Evolutionary conservation across 306 rosid genomes (phyloP).

Genomic region (Cicer judaicum): DNA sequence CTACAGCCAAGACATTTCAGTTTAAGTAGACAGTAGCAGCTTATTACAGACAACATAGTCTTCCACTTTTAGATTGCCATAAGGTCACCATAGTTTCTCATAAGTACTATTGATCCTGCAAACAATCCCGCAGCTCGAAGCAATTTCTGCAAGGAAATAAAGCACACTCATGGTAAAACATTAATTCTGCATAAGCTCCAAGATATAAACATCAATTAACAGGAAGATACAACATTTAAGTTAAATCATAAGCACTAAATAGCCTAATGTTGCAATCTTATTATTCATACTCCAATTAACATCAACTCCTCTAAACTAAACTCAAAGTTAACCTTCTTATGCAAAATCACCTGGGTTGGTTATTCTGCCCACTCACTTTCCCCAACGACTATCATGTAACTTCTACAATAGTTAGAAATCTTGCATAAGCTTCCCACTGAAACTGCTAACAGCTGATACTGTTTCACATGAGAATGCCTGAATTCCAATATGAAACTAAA

Average conservation of each 20-base stretch:
- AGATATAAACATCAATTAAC: slow-evolving; percentile 23
- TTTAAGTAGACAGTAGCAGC: slow-evolving; percentile 36
- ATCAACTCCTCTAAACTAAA: slow-evolving; percentile 13
- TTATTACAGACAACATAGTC: slow-evolving; percentile 26
- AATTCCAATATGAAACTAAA: slow-evolving; percentile 38
- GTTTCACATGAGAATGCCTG: slow-evolving; percentile 8
- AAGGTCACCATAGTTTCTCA: slow-evolving; percentile 81
- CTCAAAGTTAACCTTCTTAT: not conserved
- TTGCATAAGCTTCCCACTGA: slow-evolving; percentile 13
- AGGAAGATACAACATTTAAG: not conserved
- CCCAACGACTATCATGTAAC: not conserved
- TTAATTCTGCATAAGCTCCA: not conserved
- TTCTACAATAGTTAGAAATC: slow-evolving; percentile 23
- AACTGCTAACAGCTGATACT: slow-evolving; percentile 15
- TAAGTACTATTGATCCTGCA: slow-evolving; percentile 70
- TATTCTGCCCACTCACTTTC: not conserved
- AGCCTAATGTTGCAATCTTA: slow-evolving; percentile 15
- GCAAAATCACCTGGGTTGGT: not conserved
- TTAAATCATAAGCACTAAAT: slow-evolving; percentile 6
- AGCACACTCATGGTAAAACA: slow-evolving; percentile 3
- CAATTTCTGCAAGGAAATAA: slow-evolving; percentile 67
- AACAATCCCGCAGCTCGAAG: slow-evolving; percentile 80
- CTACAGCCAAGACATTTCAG: slow-evolving; percentile 6
- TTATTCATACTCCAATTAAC: slow-evolving; percentile 29
- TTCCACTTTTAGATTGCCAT: slow-evolving; percentile 74